A percentile compares a stretch with the other conserved stretches of the same genome.
These are phyloP conservation scores for Lasiodiplodia gonubiensis DNA, from an alignment of 2,329 filamentous ascomycete genomes.

Conservation along the genomic window DNA sequence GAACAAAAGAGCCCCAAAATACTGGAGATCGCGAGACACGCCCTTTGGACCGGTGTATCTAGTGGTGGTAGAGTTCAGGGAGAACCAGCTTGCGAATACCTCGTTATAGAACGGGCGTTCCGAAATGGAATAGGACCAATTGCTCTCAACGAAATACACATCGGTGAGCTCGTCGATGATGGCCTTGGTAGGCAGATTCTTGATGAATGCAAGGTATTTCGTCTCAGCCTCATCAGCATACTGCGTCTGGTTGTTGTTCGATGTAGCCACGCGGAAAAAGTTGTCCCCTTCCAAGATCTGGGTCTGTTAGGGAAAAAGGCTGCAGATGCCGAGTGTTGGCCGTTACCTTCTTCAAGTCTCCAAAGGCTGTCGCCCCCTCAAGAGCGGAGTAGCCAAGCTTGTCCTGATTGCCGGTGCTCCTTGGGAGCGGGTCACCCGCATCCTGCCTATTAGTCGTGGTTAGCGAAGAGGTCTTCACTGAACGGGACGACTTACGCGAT, in stretches of 20 bases:
- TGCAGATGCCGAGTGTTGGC: too few relatives aligned
- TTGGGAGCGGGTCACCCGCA: not conserved
- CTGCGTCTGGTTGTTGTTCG: constrained; percentile 1
- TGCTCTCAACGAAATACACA: constrained; percentile 16
- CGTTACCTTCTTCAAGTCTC: constrained; percentile 2
- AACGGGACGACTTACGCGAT: not conserved
- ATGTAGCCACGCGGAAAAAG: constrained; percentile 11
- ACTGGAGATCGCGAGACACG: not conserved
- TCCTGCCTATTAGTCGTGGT: not conserved
- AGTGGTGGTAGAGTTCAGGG: not conserved
- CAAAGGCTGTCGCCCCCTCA: constrained; percentile 4
- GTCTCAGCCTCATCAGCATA: constrained; percentile 10
- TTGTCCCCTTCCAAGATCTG: constrained; percentile 18
- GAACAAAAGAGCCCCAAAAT: not conserved
- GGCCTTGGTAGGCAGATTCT: not conserved
- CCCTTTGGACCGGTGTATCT: not conserved
- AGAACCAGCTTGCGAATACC: not conserved
- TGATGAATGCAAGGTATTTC: constrained; percentile 6
- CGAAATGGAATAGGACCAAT: constrained; percentile 5
- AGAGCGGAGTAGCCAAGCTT: not conserved
- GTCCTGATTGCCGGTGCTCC: constrained; percentile 6
- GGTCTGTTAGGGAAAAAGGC: not conserved
- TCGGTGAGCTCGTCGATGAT: constrained; percentile 1
- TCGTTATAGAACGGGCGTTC: constrained; percentile 17
- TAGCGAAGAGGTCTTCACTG: not conserved